Evolutionary conservation across 305 asterid genomes (phyloP).

Genomic region (Ruellia speciosa): DNA sequence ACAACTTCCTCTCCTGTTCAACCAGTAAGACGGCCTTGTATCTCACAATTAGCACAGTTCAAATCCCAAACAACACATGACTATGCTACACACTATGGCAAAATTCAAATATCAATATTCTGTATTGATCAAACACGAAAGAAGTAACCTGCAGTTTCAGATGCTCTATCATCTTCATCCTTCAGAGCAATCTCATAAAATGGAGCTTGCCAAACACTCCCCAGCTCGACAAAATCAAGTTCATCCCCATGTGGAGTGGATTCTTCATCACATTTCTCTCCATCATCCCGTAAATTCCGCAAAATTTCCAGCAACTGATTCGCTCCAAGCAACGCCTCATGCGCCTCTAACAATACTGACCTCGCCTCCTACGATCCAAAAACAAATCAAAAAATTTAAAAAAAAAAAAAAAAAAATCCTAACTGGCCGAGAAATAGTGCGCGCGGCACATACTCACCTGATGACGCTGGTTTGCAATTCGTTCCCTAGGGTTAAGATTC

Average conservation of each 20-base stretch:
- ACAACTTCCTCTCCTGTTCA: too few species aligned
- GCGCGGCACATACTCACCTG: constrained; percentile 32
- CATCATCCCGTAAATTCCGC: constrained; percentile 45
- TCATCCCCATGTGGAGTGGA: constrained; percentile 25
- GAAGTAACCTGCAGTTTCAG: constrained; percentile 33
- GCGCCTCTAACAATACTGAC: constrained; percentile 51
- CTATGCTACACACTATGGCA: background rate
- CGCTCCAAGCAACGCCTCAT: constrained; percentile 48
- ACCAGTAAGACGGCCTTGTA: background rate
- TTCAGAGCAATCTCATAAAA: constrained; percentile 53
- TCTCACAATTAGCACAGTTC: background rate
- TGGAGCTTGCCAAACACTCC: constrained; percentile 78
- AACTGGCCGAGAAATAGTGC: background rate
- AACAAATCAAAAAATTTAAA: background rate
- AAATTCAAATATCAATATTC: background rate
- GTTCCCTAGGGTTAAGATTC: constrained; percentile 52
- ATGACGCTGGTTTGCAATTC: constrained; percentile 72
- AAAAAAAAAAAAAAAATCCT: background rate
- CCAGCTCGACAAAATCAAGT: constrained; percentile 58
- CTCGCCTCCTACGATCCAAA: constrained; percentile 48
- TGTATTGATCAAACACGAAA: background rate
- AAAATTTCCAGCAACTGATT: constrained; percentile 33
- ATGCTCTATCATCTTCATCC: constrained; percentile 26
- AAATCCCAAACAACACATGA: background rate
- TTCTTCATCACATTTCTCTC: constrained; percentile 25